phyloP scores from a whole-genome alignment of 176 grass and related monocot genomes.

The Carex scoparia region DNA sequence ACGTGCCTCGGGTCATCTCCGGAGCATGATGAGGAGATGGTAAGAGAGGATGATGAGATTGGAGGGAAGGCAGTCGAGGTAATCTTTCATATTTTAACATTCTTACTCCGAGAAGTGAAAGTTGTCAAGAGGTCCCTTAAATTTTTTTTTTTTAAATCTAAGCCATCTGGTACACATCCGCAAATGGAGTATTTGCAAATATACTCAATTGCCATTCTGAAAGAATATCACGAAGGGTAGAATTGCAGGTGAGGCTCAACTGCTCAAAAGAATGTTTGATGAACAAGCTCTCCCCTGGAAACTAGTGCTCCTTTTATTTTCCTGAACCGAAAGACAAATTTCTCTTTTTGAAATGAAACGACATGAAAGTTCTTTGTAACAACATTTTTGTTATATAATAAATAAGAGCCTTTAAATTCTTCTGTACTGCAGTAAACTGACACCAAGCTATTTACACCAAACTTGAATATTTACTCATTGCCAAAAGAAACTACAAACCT shows the following conservation, averaged over 20 bases:
- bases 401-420: not conserved
- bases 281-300: not conserved
- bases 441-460: not conserved
- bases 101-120: not conserved
- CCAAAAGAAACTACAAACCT: not conserved
- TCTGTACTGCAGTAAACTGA: not conserved
- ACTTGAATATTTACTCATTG: not conserved
- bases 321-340: not conserved
- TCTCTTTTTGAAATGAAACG: not conserved
- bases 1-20: slow-evolving; percentile 52
- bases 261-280: not conserved
- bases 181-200: not conserved
- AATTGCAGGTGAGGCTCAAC: not conserved
- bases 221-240: not conserved
- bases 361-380: not conserved
- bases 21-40: slow-evolving; percentile 8
- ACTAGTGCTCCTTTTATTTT: not conserved
- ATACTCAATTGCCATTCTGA: not conserved
- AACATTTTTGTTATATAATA: not conserved
- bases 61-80: slow-evolving; percentile 69
- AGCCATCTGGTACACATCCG: not conserved
- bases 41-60: slow-evolving; percentile 16
- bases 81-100: not conserved
- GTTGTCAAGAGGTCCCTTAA: not conserved
- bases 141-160: not conserved